Evolutionary conservation across 768 basidiomycete genomes (phyloP), one percentile per base, ranked within the genome.

Genomic region (Leucocoprinus leucothites): DNA sequence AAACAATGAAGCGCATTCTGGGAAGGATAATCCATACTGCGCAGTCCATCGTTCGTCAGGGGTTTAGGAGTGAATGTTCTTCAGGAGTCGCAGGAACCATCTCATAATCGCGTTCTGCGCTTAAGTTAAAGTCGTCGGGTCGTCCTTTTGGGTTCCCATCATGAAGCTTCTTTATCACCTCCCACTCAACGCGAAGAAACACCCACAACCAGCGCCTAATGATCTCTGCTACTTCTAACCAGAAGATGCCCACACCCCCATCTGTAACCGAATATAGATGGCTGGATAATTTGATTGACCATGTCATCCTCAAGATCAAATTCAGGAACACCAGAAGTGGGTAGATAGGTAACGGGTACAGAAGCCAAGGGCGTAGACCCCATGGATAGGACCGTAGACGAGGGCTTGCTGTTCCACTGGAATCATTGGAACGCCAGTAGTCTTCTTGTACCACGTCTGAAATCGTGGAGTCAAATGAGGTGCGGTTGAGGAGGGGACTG

Each of bases 191-290:
- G 35, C 97, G 84, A 59, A 98, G 70, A 71, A 97, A 98, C 24
- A 97, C 94, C 97, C 97, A 99, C 75, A 98, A 81, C 97, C 97
- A 99, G 63, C 97, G 72, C 59, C 97, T 78, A 34, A 93, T 66
- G 26, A 99, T 72, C 71, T 98, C 97, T 28, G 94, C 84, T 41
- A 90, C 78, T 71, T 99, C 94, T 50, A 98, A 81, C 78, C 87
- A 82, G 71, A 98, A 97, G 40, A 96, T 91, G 18, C 88, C 79
- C 16, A 81, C 73, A 62, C 88, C 90, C 35, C 94, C 87, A 62
- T 95, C 91, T 38, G 82, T 77, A 53, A 78, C 74, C 11, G 85
- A 79, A 70, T 95, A 88, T 48, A 97, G 78, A 69, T 98, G 93
- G 49, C 82, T 85, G 9, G 89, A 91, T 24, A 98, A 74, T 66